These are phyloP conservation scores for Populus tremula DNA, from an alignment of 345 rosid genomes.

Conservation along the genomic window DNA sequence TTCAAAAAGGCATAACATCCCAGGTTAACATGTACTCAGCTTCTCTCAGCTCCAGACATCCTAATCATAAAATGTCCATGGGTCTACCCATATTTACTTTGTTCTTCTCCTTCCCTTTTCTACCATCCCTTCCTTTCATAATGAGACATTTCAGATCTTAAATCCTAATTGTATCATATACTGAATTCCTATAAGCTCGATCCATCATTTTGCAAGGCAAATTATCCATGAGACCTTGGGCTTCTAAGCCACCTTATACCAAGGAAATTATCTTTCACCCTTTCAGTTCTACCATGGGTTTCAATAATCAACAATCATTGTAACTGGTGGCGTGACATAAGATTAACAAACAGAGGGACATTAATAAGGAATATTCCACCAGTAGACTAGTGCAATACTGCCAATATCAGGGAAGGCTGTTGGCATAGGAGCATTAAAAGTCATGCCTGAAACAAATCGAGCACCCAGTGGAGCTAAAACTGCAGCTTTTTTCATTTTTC, in stretches of 20 bases:
- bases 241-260: not conserved
- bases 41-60: not conserved
- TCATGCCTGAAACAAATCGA: not conserved
- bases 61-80: not conserved
- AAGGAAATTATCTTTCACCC: not conserved
- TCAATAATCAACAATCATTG: not conserved
- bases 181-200: not conserved
- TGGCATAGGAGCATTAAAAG: not conserved
- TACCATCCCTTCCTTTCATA: not conserved
- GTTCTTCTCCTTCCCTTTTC: not conserved
- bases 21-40: not conserved
- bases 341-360: not conserved
- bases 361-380: not conserved
- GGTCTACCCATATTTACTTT: not conserved
- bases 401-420: not conserved
- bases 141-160: not conserved
- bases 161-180: not conserved
- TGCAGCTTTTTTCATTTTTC: not conserved
- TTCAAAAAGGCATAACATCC: not conserved
- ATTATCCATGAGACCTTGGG: not conserved
- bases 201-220: not conserved
- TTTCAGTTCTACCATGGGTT: not conserved
- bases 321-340: not conserved
- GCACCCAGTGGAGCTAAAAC: not conserved
- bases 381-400: not conserved